Percentiles rank a stretch among this genome's conserved stretches.
phyloP scores from a whole-genome alignment of 345 rosid species.

The Eucalyptus pumila region DNA sequence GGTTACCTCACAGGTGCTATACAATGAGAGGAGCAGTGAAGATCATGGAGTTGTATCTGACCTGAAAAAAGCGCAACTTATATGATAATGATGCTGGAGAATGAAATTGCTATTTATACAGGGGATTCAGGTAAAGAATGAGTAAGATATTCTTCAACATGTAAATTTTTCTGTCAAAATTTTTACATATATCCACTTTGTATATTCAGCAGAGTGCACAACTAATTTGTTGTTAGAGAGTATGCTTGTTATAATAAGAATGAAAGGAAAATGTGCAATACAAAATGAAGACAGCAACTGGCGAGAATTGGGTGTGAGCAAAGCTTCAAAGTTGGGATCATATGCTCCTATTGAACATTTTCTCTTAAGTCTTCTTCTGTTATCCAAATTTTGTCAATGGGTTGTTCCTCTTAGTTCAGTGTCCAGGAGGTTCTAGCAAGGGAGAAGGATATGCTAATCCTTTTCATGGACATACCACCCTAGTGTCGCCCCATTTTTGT shows the following conservation, averaged over 20 bases:
- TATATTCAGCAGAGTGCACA: not conserved
- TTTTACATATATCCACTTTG: not conserved
- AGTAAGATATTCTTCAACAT: not conserved
- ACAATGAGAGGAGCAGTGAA: conserved; percentile 53
- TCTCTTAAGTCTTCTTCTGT: not conserved
- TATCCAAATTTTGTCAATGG: not conserved
- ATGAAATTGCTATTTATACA: not conserved
- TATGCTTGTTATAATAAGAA: not conserved
- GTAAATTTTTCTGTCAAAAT: not conserved
- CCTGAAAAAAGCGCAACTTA: conserved; percentile 45
- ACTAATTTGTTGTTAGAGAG: not conserved
- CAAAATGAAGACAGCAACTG: not conserved
- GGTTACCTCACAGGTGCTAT: conserved; percentile 43
- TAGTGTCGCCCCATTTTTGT: not conserved
- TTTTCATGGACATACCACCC: not conserved
- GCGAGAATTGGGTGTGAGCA: not conserved
- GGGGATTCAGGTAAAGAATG: conserved; percentile 1
- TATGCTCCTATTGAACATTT: not conserved
- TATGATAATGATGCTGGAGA: not conserved
- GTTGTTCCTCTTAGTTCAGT: not conserved
- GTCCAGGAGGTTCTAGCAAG: not conserved
- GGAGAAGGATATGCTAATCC: not conserved
- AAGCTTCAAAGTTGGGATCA: not conserved
- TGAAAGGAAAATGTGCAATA: not conserved
- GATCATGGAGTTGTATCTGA: conserved; percentile 60